A percentile compares a stretch with the other conserved stretches of the same genome.
These are phyloP conservation scores for Lentinula raphanica DNA, from an alignment of 768 basidiomycete species.

Conservation along the genomic window DNA sequence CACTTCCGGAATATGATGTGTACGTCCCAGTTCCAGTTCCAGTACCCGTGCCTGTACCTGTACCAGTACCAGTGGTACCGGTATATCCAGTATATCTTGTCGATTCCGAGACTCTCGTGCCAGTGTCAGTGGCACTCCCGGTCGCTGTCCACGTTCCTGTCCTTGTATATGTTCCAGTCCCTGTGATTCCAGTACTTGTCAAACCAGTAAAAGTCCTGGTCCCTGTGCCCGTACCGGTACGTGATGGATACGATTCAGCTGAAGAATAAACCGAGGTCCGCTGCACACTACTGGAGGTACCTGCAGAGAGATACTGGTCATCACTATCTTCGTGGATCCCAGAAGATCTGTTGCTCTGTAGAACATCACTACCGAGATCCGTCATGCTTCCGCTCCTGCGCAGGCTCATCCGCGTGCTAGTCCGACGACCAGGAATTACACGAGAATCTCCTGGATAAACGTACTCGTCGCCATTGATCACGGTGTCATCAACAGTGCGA, in stretches of 20 bases:
- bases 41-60: too few species aligned
- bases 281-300: not conserved
- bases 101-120: slow-evolving; percentile 1
- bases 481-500: slow-evolving; percentile 70
- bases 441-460: slow-evolving; percentile 70
- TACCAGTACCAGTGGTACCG: slow-evolving; percentile 6
- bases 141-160: not conserved
- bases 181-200: slow-evolving; percentile 1
- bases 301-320: slow-evolving; percentile 5
- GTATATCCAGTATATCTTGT: slow-evolving; percentile 6
- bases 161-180: not conserved
- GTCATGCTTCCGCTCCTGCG: slow-evolving; percentile 71
- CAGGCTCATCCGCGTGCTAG: slow-evolving; percentile 41
- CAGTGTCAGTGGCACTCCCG: not conserved
- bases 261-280: slow-evolving; percentile 8
- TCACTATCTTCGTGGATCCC: not conserved
- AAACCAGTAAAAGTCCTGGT: slow-evolving; percentile 8
- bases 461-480: slow-evolving; percentile 59
- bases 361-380: slow-evolving; percentile 56
- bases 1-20: slow-evolving; percentile 32
- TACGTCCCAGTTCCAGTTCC: slow-evolving; percentile 8
- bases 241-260: slow-evolving; percentile 2
- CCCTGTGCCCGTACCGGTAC: not conserved
- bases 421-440: slow-evolving; percentile 57
- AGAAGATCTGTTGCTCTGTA: slow-evolving; percentile 1